Evolutionary conservation across 805 yeast species (phyloP).

Genomic region (Candida orba): DNA sequence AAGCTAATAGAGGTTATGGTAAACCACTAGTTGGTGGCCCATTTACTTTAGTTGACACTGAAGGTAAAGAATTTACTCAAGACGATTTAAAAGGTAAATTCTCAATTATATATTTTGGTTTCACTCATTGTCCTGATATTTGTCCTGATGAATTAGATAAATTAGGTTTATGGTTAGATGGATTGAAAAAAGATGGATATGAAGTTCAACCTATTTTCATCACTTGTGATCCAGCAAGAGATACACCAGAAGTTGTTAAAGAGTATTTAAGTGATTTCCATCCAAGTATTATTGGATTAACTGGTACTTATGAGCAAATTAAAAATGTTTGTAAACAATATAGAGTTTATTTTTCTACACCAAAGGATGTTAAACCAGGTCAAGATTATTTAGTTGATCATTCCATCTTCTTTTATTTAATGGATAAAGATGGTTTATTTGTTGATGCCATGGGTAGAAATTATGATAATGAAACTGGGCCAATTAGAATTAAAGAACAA

Average conservation of each 20-base stretch:
- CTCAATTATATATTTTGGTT: constrained; percentile 88
- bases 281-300: constrained; percentile 79
- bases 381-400: constrained; percentile 96
- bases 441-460: constrained; percentile 93
- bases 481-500: constrained; percentile 67
- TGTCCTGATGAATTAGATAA: constrained; percentile 98
- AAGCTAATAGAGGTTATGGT: constrained; percentile 81
- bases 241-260: constrained; percentile 76
- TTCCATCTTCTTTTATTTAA: constrained; percentile 90
- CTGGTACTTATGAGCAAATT: constrained; percentile 83
- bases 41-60: constrained; percentile 62
- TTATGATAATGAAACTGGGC: constrained; percentile 71
- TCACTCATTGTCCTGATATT: constrained; percentile 96
- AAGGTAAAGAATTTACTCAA: constrained; percentile 71
- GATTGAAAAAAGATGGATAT: constrained; percentile 50
- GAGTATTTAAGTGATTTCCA: constrained; percentile 86
- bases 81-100: constrained; percentile 72
- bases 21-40: constrained; percentile 92
- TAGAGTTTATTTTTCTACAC: constrained; percentile 96
- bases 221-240: constrained; percentile 97
- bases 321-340: constrained; percentile 81
- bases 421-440: constrained; percentile 98
- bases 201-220: constrained; percentile 81
- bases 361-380: constrained; percentile 88
- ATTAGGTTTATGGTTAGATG: constrained; percentile 59